These are phyloP conservation scores for Sarcomyxa edulis DNA, from an alignment of 768 basidiomycete genomes.

Conservation along the genomic window DNA sequence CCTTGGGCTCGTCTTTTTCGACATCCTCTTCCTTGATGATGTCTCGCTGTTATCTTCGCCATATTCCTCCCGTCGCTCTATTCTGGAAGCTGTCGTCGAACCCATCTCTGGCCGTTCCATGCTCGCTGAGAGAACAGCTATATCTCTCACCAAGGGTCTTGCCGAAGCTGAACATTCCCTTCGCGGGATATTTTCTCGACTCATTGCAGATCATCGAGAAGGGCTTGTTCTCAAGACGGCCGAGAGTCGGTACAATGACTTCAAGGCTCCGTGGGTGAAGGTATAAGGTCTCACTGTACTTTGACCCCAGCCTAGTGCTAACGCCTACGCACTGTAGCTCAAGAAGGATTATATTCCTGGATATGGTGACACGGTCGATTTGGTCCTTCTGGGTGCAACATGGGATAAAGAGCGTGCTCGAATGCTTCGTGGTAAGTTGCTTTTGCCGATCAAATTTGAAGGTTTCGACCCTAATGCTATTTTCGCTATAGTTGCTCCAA, in stretches of 20 bases:
- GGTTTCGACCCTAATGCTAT: not conserved
- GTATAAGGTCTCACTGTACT: no score
- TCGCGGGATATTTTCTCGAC: conserved; percentile 40
- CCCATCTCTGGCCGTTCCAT: conserved; percentile 56
- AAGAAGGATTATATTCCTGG: conserved; percentile 88
- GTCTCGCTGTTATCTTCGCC: conserved; percentile 45
- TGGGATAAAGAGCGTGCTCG: conserved; percentile 81
- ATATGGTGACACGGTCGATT: conserved; percentile 75
- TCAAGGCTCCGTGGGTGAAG: conserved; percentile 74
- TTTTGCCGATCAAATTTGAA: conserved; percentile 1
- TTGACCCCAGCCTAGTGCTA: no score
- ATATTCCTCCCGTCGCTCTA: conserved; percentile 54
- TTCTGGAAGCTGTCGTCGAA: conserved; percentile 54
- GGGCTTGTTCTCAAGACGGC: conserved; percentile 78
- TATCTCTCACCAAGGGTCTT: conserved; percentile 30
- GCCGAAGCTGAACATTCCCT: conserved; percentile 24
- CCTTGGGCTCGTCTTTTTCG: conserved; percentile 85
- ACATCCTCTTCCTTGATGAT: conserved; percentile 69
- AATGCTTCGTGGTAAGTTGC: conserved; percentile 53
- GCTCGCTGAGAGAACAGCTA: conserved; percentile 49
- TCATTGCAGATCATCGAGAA: conserved; percentile 52
- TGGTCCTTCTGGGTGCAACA: conserved; percentile 69
- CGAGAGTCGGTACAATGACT: conserved; percentile 63
- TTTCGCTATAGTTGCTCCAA: conserved; percentile 51
- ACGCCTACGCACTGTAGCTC: no score